Evolutionary conservation across 2,329 filamentous ascomycete species (phyloP).

Genomic region (Phyllosticta capitalensis): DNA sequence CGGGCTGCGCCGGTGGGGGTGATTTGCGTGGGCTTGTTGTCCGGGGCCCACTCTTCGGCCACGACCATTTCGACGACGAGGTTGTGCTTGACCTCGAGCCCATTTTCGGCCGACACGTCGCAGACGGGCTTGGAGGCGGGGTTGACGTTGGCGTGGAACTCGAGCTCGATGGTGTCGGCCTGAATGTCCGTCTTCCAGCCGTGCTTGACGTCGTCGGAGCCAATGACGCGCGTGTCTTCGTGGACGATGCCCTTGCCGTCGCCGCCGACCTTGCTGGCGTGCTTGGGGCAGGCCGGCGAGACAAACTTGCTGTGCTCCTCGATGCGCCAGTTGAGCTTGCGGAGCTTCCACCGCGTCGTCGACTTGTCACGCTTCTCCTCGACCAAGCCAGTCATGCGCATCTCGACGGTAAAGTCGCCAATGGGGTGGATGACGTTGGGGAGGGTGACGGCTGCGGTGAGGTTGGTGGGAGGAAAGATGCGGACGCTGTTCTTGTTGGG

Average conservation of each 20-base stretch:
- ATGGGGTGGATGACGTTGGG: slow-evolving; percentile 79
- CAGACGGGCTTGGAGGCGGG: slow-evolving; percentile 59
- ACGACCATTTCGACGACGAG: slow-evolving; percentile 91
- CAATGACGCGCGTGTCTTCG: slow-evolving; percentile 66
- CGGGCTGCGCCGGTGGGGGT: slow-evolving; percentile 84
- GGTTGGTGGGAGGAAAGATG: slow-evolving; percentile 92
- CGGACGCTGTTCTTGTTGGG: slow-evolving; percentile 81
- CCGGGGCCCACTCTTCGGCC: slow-evolving; percentile 70
- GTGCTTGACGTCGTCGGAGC: slow-evolving; percentile 68
- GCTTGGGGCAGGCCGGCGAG: slow-evolving; percentile 70
- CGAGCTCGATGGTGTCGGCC: slow-evolving; percentile 61
- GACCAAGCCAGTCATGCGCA: slow-evolving; percentile 80
- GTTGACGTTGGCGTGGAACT: slow-evolving; percentile 60
- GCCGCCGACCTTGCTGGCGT: slow-evolving; percentile 55
- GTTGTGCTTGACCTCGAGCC: slow-evolving; percentile 71
- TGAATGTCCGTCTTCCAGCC: slow-evolving; percentile 84
- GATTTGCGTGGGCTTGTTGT: slow-evolving; percentile 61
- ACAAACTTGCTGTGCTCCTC: slow-evolving; percentile 77
- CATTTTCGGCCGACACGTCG: slow-evolving; percentile 64
- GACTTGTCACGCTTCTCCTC: slow-evolving; percentile 55
- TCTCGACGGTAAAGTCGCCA: slow-evolving; percentile 66
- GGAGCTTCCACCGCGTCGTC: slow-evolving; percentile 78
- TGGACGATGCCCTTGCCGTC: slow-evolving; percentile 63
- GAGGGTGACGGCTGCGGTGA: slow-evolving; percentile 76
- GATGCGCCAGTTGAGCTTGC: slow-evolving; percentile 86